Percentiles rank a stretch among this genome's conserved stretches.
phyloP scores from a whole-genome alignment of 345 rosid genomes.

The Diplotaxis tenuifolia region DNA sequence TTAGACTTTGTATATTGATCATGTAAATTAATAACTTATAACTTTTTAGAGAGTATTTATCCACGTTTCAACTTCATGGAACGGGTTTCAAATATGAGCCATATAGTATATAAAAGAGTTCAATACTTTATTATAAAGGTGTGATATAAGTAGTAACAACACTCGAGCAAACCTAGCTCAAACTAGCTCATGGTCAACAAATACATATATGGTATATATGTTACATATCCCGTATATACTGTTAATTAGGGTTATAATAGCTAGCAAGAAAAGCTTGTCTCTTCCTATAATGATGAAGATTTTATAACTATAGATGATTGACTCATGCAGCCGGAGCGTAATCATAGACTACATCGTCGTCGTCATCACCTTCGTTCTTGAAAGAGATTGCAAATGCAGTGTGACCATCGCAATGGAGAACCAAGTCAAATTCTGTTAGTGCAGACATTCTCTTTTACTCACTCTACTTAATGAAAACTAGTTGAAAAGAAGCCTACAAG shows the following conservation, averaged over 20 bases:
- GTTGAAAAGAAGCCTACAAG: not conserved
- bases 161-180: conserved; percentile 8
- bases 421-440: not conserved
- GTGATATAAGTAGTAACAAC: conserved; percentile 13
- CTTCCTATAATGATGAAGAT: conserved; percentile 15
- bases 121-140: not conserved
- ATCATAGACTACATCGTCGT: conserved; percentile 30
- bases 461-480: not conserved
- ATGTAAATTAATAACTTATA: not conserved
- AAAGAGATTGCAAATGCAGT: conserved; percentile 17
- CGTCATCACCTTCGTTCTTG: conserved; percentile 32
- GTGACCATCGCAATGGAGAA: not conserved
- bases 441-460: conserved; percentile 5
- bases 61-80: not conserved
- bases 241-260: not conserved
- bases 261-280: not conserved
- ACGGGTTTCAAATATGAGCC: not conserved
- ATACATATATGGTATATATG: not conserved
- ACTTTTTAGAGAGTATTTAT: not conserved
- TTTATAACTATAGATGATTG: conserved; percentile 6
- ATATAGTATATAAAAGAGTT: not conserved
- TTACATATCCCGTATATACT: not conserved
- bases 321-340: conserved; percentile 37
- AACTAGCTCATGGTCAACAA: not conserved
- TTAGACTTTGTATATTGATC: not conserved